Evolutionary conservation across 2,329 filamentous ascomycete species (phyloP).

Genomic region (Aspergillus pseudotamarii): DNA sequence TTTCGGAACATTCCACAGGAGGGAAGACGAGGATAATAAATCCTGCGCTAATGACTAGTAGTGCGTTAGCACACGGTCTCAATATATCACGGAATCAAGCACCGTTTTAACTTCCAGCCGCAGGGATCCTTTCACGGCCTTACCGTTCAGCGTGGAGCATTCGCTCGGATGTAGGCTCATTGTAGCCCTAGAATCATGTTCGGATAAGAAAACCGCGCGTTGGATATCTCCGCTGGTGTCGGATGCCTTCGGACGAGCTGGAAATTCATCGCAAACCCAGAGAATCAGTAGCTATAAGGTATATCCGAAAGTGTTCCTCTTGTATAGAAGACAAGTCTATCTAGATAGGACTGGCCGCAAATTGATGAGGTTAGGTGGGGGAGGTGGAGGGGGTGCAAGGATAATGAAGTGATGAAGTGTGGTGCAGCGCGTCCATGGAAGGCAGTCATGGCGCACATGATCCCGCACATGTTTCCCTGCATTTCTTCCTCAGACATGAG

Average conservation of each 20-base stretch:
- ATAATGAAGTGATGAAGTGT: background rate
- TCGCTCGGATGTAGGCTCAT: background rate
- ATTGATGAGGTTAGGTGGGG: background rate
- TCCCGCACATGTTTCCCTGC: background rate
- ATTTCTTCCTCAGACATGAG: background rate
- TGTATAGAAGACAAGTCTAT: background rate
- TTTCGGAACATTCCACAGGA: background rate
- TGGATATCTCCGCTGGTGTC: background rate
- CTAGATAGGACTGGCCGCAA: background rate
- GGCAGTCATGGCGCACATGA: background rate
- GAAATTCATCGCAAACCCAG: background rate
- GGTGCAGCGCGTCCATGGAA: background rate
- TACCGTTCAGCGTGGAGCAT: background rate
- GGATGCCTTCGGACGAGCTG: background rate
- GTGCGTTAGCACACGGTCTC: background rate
- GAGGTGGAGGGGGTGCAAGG: background rate
- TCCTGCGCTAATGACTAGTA: conserved; percentile 1
- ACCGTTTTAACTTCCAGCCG: background rate
- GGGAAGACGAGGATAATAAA: background rate
- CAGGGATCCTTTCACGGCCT: background rate
- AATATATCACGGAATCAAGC: background rate
- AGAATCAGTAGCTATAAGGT: background rate
- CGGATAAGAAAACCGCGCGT: background rate
- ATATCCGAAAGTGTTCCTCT: background rate
- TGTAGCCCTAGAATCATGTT: background rate